Base-by-base conservation (phyloP, 169 alveolate species). In the Eimeria nieschulzi region DNA sequence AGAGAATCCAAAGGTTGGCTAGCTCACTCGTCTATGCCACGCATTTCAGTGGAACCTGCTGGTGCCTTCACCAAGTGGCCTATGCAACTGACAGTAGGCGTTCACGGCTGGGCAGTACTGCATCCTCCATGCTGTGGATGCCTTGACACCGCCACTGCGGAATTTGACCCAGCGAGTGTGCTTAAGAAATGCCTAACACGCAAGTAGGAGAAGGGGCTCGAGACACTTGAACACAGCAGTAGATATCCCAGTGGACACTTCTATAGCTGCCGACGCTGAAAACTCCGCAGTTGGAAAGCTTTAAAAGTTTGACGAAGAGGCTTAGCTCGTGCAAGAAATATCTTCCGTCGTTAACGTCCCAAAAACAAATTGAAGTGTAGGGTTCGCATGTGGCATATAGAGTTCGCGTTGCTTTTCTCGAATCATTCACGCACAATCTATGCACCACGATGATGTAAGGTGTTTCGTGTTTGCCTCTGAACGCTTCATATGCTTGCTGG, bases 361-460 rank as follows among this genome's bases (percentile, higher is more conserved):
- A 13, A 61, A 63, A 39, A 76, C 46, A 51, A n/a, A 19, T 63
- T 66, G 25, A 26, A 71, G 61, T 75, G 72, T 46, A 68, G 83
- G 51, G 25, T 85, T 9, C 63, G 70, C 46, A 55, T 90, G 83
- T 61, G 83, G 83, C 87, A 90, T 26, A 55, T 55, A 12, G 66
- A 79, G 88, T 75, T 82, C 46, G 79, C 91, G 90, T 19, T 78
- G 53, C 76, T 71, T 23, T 90, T 66, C 25, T 64, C 94, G 61
- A 53, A 68, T 56, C 86, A 68, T 13, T 79, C 39, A 79, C n/a
- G 72, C 39, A 9, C 91, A 61, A 64, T 13, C 64, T 54, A 70
- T 73, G 25, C 85, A 84, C 17, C 94, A 90, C 12, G 94, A 61
- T 21, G 94, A 90, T 83, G 94, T 90, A 70, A 71, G 54, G 71